Percentiles rank a stretch among this genome's conserved stretches.
phyloP scores from a whole-genome alignment of 2,329 filamentous ascomycete species.

The Alternaria arbusti region DNA sequence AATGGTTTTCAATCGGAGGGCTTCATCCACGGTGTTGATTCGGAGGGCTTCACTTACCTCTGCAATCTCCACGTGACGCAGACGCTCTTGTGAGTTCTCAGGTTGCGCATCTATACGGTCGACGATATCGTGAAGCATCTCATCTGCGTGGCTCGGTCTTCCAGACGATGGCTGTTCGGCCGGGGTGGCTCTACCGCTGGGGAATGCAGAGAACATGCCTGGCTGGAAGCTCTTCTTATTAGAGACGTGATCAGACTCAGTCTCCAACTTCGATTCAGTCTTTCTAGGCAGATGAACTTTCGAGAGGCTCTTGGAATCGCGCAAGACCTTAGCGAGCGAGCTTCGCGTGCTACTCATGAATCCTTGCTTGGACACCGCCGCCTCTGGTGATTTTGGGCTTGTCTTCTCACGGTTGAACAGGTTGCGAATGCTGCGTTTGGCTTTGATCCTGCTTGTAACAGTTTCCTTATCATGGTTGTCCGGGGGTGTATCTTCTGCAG shows the following conservation, averaged over 20 bases:
- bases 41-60: slow-evolving; percentile 28
- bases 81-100: slow-evolving; percentile 16
- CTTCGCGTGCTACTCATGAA: slow-evolving; percentile 23
- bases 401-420: slow-evolving; percentile 29
- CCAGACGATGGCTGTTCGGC: not conserved
- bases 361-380: slow-evolving; percentile 16
- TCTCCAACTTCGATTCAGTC: slow-evolving; percentile 1
- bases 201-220: not conserved
- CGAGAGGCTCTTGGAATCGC: slow-evolving; percentile 23
- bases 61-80: slow-evolving; percentile 30
- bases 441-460: slow-evolving; percentile 16
- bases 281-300: slow-evolving; percentile 13
- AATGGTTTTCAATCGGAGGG: not conserved
- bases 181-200: not conserved
- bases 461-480: not conserved
- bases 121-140: slow-evolving; percentile 22
- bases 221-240: not conserved
- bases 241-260: not conserved
- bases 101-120: slow-evolving; percentile 13
- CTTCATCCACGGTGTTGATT: not conserved
- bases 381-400: not conserved
- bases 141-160: not conserved
- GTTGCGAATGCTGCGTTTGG: slow-evolving; percentile 33
- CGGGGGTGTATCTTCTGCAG: not conserved
- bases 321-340: slow-evolving; percentile 27